These are phyloP conservation scores for Trypanosoma congolense DNA, from an alignment of 208 protist species.

Conservation along the genomic window DNA sequence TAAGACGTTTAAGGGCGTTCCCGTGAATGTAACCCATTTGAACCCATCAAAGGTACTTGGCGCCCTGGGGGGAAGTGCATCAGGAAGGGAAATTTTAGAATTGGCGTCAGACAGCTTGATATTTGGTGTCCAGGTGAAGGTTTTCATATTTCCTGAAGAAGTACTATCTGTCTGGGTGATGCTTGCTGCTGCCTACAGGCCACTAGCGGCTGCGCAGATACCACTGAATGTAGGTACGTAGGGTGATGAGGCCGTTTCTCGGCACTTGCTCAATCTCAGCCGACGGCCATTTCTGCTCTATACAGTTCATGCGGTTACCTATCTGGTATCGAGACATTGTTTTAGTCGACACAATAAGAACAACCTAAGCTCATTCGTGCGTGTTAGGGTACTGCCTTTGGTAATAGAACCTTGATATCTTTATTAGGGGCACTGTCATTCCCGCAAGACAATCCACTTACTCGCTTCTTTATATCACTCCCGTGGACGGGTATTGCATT, in stretches of 20 bases:
- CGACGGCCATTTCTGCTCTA: too few species aligned
- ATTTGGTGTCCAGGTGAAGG: constrained; percentile 70
- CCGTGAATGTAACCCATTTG: constrained; percentile 82
- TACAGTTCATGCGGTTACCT: too few species aligned
- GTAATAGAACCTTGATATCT: too few species aligned
- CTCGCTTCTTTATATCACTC: not conserved
- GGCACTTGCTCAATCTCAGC: too few species aligned
- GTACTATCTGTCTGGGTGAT: constrained; percentile 89
- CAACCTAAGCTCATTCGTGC: too few species aligned
- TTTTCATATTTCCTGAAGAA: constrained; percentile 82
- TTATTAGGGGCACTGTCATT: too few species aligned
- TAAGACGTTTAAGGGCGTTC: constrained; percentile 89
- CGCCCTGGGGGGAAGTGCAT: constrained; percentile 37
- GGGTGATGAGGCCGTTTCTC: too few species aligned
- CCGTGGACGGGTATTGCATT: not conserved
- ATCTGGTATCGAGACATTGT: too few species aligned
- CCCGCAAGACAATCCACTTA: too few species aligned
- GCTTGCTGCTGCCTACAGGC: constrained; percentile 72
- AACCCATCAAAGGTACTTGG: constrained; percentile 61
- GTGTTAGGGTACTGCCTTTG: too few species aligned
- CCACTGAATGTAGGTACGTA: too few species aligned
- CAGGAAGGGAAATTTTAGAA: constrained; percentile 84
- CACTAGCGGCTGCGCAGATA: constrained; percentile 6
- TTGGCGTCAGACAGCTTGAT: constrained; percentile 62
- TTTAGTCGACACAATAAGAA: too few species aligned